phyloP scores from a whole-genome alignment of 768 basidiomycete genomes.

The Trichaptum fuscoviolaceum region DNA sequence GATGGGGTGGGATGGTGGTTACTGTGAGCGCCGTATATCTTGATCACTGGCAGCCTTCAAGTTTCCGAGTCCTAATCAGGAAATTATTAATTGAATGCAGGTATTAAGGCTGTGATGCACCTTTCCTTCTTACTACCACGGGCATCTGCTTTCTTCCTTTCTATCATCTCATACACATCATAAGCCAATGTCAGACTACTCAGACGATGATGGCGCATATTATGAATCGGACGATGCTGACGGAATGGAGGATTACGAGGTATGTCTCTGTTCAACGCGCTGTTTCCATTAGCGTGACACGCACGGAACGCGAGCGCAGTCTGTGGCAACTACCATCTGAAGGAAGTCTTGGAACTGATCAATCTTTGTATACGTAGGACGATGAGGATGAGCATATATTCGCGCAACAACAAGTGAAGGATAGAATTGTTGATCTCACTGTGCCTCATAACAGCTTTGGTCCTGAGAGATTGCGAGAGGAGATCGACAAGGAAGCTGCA shows the following conservation, averaged over 20 bases:
- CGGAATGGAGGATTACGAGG: neutral
- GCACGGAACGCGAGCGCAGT: neutral
- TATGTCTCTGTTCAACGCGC: neutral
- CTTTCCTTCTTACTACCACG: neutral
- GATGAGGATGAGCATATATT: neutral
- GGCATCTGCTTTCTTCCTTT: neutral
- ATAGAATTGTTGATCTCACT: neutral
- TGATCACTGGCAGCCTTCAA: neutral
- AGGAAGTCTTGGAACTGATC: neutral
- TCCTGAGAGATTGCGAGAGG: constrained; percentile 17
- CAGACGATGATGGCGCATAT: constrained; percentile 20
- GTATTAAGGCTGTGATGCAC: neutral
- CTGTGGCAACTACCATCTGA: neutral
- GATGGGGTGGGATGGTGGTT: too few species aligned
- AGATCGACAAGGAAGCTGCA: constrained; percentile 20
- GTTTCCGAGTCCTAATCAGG: neutral
- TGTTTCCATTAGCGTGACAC: neutral
- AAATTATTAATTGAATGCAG: neutral
- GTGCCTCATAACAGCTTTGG: constrained; percentile 17
- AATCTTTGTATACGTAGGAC: neutral
- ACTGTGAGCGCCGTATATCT: too few species aligned
- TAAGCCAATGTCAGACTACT: constrained; percentile 22
- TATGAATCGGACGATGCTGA: constrained; percentile 20
- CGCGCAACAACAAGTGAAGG: neutral
- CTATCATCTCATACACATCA: neutral